These are phyloP conservation scores for Citrullus mucosospermus DNA, from an alignment of 306 rosid species.

Conservation along the genomic window DNA sequence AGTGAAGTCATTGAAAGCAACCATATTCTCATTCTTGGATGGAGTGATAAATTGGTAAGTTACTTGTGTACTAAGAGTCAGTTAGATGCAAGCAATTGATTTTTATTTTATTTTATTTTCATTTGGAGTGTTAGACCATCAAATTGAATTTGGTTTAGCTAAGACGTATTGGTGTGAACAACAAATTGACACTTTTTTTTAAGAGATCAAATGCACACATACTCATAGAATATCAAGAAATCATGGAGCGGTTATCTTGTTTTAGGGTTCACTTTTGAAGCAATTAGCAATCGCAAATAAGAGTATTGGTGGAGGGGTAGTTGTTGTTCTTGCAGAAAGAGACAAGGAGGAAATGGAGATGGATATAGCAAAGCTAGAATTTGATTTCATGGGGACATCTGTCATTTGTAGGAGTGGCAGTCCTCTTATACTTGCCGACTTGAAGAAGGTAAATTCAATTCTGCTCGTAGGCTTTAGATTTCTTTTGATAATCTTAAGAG, in stretches of 20 bases:
- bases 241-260: slow-evolving; percentile 9
- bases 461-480: background rate
- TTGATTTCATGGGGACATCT: slow-evolving; percentile 91
- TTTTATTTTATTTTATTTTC: background rate
- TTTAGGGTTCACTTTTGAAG: slow-evolving; percentile 92
- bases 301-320: slow-evolving; percentile 89
- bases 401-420: slow-evolving; percentile 98
- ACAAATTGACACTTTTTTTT: background rate
- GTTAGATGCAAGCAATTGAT: background rate
- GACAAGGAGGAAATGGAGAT: slow-evolving; percentile 98
- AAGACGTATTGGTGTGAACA: background rate
- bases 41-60: slow-evolving; percentile 95
- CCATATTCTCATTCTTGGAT: slow-evolving; percentile 94
- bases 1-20: slow-evolving; percentile 92
- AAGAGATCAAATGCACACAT: background rate
- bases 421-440: slow-evolving; percentile 89
- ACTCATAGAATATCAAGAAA: slow-evolving; percentile 2
- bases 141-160: background rate
- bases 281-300: slow-evolving; percentile 93
- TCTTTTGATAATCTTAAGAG: background rate
- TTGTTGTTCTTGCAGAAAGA: slow-evolving; percentile 96
- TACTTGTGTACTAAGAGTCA: slow-evolving; percentile 1
- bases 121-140: background rate
- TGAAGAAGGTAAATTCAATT: slow-evolving; percentile 53
- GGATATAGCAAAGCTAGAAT: slow-evolving; percentile 91